phyloP scores from a whole-genome alignment of 805 yeast species.

The Ogataea methylovora region DNA sequence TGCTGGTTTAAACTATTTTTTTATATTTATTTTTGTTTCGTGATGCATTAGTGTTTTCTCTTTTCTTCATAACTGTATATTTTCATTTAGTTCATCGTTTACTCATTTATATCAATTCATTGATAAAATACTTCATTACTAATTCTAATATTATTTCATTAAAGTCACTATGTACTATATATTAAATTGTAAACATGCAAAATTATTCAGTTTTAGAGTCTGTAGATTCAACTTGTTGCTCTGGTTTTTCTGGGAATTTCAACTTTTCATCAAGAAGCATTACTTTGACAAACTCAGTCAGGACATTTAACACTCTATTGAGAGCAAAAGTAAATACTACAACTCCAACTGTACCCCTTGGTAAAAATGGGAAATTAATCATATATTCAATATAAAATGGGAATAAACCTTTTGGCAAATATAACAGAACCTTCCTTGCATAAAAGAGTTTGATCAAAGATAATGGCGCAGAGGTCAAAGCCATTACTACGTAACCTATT shows the following conservation, averaged over 20 bases:
- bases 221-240: neutral
- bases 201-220: neutral
- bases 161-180: too few relatives aligned
- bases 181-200: too few relatives aligned
- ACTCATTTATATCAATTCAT: too few relatives aligned
- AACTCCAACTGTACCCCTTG: slow-evolving; percentile 53
- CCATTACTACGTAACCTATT: slow-evolving; percentile 28
- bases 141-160: too few relatives aligned
- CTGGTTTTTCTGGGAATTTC: slow-evolving; percentile 2
- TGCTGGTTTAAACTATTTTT: too few relatives aligned
- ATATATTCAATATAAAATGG: slow-evolving; percentile 49
- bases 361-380: slow-evolving; percentile 59
- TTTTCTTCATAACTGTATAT: too few relatives aligned
- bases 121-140: too few relatives aligned
- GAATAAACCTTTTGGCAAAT: slow-evolving; percentile 48
- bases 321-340: slow-evolving; percentile 46
- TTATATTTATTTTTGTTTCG: too few relatives aligned
- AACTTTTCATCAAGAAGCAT: slow-evolving; percentile 5
- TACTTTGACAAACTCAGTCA: slow-evolving; percentile 17
- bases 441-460: slow-evolving; percentile 44
- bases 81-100: too few relatives aligned
- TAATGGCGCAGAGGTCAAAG: slow-evolving; percentile 38
- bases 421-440: slow-evolving; percentile 47
- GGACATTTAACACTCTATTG: slow-evolving; percentile 14
- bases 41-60: too few relatives aligned